Base-by-base conservation (phyloP, 2,329 filamentous ascomycete genomes). In the Colletotrichum tropicale region DNA sequence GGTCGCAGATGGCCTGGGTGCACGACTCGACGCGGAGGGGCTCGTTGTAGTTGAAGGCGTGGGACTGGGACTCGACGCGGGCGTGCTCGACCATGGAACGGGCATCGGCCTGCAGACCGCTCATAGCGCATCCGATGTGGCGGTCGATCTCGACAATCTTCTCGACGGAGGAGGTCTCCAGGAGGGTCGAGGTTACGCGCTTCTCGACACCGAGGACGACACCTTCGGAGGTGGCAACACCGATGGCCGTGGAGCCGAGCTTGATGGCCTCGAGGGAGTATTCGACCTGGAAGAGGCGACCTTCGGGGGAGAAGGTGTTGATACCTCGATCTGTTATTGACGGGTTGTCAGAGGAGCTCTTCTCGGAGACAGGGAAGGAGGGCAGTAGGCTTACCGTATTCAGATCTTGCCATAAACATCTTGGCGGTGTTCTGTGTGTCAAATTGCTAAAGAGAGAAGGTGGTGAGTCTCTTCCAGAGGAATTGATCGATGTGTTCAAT, bases 251-350 rank as follows among this genome's bases (percentile, higher is more conserved):
- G 82, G 95, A 98, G 81, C 97, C 97, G 80, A 98, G 95, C 91
- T 99, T 99, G 92, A 99, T 99, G 87, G 97, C 97, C 90, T 99
- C 97, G 86, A 99, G 94, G 76, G 97, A 98, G 93, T 99, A 99
- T 94, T 99, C 97, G 90, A 99, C 97, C 90, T 99, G 97, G 92
- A 99, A 99, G 86, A 99, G 95, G 88, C 97, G 97, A 83, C 97
- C 97, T 92, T 99, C 97, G 77, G 97, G 97, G 82, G 97, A 99
- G 92, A 99, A 99, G 91, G 97, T 99, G 92, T 26, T n/a, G 72
- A 78, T 78, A 64, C 77, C 77, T 24, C 68, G 75, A 66, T 26
- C 66, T 66, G 62, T 74, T 65, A 61, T 74, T 62, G 64, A 71
- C 61, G 71, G n/a, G 18, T 28, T 61, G 77, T 58, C 70, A 79